Conservation (phyloP, 2,329 filamentous ascomycete genomes). For the Chalaropsis ovoidea region DNA sequence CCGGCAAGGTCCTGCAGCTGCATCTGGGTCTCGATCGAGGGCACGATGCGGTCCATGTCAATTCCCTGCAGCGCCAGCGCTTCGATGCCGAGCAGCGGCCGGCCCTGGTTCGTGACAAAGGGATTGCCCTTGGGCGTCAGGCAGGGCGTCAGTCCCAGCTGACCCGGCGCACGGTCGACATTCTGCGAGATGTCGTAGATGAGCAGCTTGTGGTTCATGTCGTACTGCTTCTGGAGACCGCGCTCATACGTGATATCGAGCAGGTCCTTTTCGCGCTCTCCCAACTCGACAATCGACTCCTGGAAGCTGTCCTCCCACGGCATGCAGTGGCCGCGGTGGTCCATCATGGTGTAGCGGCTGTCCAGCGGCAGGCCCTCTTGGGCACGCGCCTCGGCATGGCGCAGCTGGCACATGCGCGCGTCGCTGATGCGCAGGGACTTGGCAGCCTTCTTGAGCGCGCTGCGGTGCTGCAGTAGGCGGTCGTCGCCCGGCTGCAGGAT, state of each 20-base stretch:
- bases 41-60: constrained; percentile 49
- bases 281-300: constrained; percentile 41
- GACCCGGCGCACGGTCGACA: constrained; percentile 48
- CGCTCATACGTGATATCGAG: constrained; percentile 53
- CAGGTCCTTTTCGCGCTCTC: constrained; percentile 53
- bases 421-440: constrained; percentile 31
- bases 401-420: constrained; percentile 49
- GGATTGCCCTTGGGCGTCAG: constrained; percentile 56
- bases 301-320: constrained; percentile 48
- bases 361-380: constrained; percentile 37
- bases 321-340: constrained; percentile 40
- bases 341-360: constrained; percentile 51
- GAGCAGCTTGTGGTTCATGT: constrained; percentile 39
- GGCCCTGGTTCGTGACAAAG: constrained; percentile 50
- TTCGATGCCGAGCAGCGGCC: constrained; percentile 53
- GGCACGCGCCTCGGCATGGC: constrained; percentile 48
- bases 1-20: constrained; percentile 62
- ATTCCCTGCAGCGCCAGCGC: constrained; percentile 58
- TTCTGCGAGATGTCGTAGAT: constrained; percentile 63
- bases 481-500: constrained; percentile 47
- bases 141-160: constrained; percentile 53
- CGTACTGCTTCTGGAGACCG: constrained; percentile 34
- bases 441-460: constrained; percentile 36
- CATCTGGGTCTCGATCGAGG: constrained; percentile 52
- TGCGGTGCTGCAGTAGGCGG: constrained; percentile 42